Evolutionary conservation across 2,329 filamentous ascomycete genomes (phyloP), one percentile per base, ranked within the genome.

Genomic region (Penicillium oxalicum): DNA sequence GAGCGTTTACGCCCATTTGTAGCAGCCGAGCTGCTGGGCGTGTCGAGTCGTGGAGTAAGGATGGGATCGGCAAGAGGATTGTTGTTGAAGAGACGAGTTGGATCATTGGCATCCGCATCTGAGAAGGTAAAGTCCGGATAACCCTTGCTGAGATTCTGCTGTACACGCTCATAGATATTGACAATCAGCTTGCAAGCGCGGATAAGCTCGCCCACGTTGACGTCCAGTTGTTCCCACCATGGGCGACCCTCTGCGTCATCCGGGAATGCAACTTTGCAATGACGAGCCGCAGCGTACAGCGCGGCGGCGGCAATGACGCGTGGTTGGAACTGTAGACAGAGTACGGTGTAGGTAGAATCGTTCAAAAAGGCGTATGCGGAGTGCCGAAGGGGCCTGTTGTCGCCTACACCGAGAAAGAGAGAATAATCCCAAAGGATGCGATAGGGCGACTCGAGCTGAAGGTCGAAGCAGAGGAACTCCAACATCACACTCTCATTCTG

Each of bases 301-400:
- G 90, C 85, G 26, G 83, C 85, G 29, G 91, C 86, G 12, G 91
- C 90, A 45, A 97, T 87, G 35, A 89, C 88, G 36, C 83, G 81
- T 12, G 89, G 82, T 18, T 83, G 82, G 67, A 91, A 86, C 28
- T 94, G 77, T 3, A 98, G 78, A 51, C 91, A 94, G 42, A 97
- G 77, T 36, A 85, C 81, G 0, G 91, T 97, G 51, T 91, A 81
- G 56, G 84, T 87, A 18, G 86, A 87, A 69, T 98, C 93, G 65
- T 94, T 96, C 54, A 95, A 82, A 62, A 96, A 97, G 0, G 89
- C 86, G 90, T 93, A 97, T 1, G 89, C 87, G 0, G 87, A 83
- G 69, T 95, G 91, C 47, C 91, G 82, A 28, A 97, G 72, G 47
- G 79, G 74, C 70, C 91, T 91, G 70, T 94, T 87, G 61, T 91